Base-by-base conservation (phyloP, 2,329 filamentous ascomycete species). In the Tolypocladium pustulatum region DNA sequence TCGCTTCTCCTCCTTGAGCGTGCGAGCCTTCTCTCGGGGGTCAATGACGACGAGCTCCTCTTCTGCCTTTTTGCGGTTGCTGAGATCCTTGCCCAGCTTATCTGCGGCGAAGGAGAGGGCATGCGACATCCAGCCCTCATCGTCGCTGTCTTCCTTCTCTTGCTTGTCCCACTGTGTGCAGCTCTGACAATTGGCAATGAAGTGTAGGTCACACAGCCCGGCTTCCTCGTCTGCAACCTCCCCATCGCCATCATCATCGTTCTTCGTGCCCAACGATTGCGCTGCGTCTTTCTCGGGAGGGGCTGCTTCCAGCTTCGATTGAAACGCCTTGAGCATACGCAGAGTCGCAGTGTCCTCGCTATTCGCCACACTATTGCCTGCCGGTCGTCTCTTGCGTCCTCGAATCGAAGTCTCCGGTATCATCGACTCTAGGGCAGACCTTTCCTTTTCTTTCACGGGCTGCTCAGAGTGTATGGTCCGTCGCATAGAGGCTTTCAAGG, bases 21-120 rank as follows among this genome's bases (percentile, higher is more conserved):
- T 87, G 69, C 84, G 86, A 52, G 89, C 88, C 71, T 90, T 91
- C 71, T 92, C 90, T 59, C 90, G 78, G 1, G 92, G 92, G 76
- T 99, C 94, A 72, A 97, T 97, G 3, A 97, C 91, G 53, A 96
- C 84, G 51, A 96, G 73, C 67, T 97, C 90, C 59, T 97, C 91
- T 68, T 94, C 91, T 57, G 93, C 92, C 73, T 94, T 92, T 73
- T 85, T 87, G 69, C 93, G 90, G 81, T 94, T 96, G 57, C 83
- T 90, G 57, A 97, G 74, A 72, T 97, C 90, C 70, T 97, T 97
- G 25, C 94, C 94, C 7, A 97, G 74, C 63, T 87, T 89, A 66
- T 97, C 94, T 61, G 92, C 94, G 41, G 88, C 89, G 71, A 97
- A 97, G 53, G 83, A 90, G 40, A 99, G 78, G 12, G 84, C 80